Conservation (phyloP, 1,284 basidiomycete species). For the Trametes hirsuta region DNA sequence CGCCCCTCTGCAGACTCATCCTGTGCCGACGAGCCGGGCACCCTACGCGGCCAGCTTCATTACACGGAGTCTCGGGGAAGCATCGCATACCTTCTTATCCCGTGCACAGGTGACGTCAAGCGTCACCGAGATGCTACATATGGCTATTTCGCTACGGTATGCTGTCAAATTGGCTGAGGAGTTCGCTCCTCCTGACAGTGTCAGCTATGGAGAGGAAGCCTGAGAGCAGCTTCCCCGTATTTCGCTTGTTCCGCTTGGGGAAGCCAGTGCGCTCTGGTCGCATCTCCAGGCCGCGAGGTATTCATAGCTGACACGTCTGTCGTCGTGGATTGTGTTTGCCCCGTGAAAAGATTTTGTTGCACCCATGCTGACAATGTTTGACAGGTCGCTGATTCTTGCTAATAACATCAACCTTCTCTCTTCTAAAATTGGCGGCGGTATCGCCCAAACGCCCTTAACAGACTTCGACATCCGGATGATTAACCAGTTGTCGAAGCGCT, state of each 20-base stretch:
- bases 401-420: constrained; percentile 98
- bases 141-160: too few relatives aligned
- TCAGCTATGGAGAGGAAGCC: background rate
- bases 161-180: background rate
- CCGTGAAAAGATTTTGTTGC: background rate
- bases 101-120: too few relatives aligned
- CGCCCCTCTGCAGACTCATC: background rate
- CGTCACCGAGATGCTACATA: too few relatives aligned
- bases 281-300: too few relatives aligned
- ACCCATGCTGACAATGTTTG: constrained; percentile 7
- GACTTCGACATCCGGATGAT: constrained; percentile 97
- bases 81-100: too few relatives aligned
- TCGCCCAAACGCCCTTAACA: constrained; percentile 91
- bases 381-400: constrained; percentile 89
- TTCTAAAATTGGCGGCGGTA: constrained; percentile 94
- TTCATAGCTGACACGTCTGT: too few relatives aligned
- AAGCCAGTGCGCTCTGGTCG: too few relatives aligned
- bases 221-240: too few relatives aligned
- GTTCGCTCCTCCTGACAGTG: background rate
- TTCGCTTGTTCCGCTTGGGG: too few relatives aligned
- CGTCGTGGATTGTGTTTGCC: background rate
- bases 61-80: too few relatives aligned
- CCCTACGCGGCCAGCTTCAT: background rate
- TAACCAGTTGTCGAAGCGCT: constrained; percentile 90
- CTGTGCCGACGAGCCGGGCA: background rate